Percentiles rank a stretch among this genome's conserved stretches.
Conservation (phyloP, 495 filamentous ascomycete genomes). For the Elasticomyces elasticus region DNA sequence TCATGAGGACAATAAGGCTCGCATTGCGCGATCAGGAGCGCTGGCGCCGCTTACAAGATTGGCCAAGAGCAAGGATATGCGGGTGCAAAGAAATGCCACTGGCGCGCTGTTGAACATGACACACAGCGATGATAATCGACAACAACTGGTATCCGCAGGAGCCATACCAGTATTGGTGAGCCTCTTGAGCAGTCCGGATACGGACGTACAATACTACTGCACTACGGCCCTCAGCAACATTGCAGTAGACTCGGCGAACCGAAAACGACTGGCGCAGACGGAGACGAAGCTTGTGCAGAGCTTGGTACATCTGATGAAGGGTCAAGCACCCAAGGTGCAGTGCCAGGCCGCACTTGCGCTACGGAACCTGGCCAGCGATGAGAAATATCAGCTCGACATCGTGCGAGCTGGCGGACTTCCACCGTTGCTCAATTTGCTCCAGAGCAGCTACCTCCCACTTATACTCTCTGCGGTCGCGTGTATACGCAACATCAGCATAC, state of each 20-base stretch:
- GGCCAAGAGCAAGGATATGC: constrained; percentile 96
- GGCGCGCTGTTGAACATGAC: constrained; percentile 98
- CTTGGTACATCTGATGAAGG: constrained; percentile 92
- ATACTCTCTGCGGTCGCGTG: constrained; percentile 96
- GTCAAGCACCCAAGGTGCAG: constrained; percentile 92
- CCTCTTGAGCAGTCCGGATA: constrained; percentile 78
- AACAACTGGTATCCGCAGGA: constrained; percentile 91
- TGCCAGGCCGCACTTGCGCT: constrained; percentile 93
- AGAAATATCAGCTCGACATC: constrained; percentile 97
- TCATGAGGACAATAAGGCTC: constrained; percentile 98
- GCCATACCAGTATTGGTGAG: constrained; percentile 95
- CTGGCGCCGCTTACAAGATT: constrained; percentile 80
- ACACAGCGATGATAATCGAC: constrained; percentile 98
- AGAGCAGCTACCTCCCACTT: constrained; percentile 89
- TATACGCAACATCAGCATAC: constrained; percentile 97
- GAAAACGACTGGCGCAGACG: constrained; percentile 78
- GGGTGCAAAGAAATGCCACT: constrained; percentile 94
- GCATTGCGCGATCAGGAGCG: constrained; percentile 91
- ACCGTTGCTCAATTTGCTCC: constrained; percentile 75
- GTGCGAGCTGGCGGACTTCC: constrained; percentile 76
- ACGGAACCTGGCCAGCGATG: constrained; percentile 90
- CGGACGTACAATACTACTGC: constrained; percentile 99
- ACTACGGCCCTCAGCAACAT: constrained; percentile 98
- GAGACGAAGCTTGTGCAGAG: constrained; percentile 85
- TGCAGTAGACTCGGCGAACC: constrained; percentile 82